phyloP scores from a whole-genome alignment of 495 filamentous ascomycete species.

The Choiromyces venosus region DNA sequence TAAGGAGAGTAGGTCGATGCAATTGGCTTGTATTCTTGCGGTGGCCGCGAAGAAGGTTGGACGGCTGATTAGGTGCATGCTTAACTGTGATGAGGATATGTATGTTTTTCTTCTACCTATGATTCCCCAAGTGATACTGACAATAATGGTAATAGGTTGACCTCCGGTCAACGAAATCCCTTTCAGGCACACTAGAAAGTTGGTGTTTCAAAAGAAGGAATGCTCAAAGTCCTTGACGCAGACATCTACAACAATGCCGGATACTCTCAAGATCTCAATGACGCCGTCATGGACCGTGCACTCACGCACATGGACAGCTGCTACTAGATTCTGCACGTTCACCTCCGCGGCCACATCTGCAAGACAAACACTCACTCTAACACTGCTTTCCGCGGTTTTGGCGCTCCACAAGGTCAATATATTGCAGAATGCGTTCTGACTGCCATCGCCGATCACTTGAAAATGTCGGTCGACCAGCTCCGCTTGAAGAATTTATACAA shows the following conservation, averaged over 20 bases:
- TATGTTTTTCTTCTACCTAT: conserved; percentile 32
- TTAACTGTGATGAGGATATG: conserved; percentile 48
- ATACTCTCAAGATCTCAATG: conserved; percentile 45
- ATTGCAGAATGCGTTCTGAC: conserved; percentile 45
- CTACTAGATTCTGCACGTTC: conserved; percentile 46
- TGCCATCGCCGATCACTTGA: conserved; percentile 43
- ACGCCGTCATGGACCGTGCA: conserved; percentile 46
- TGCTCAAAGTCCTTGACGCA: conserved; percentile 44
- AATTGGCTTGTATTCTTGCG: conserved; percentile 44
- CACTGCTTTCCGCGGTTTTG: conserved; percentile 47
- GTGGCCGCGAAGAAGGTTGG: conserved; percentile 46
- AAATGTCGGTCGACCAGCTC: conserved; percentile 44
- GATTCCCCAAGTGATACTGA: background rate
- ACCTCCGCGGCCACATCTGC: conserved; percentile 45
- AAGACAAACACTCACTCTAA: conserved; percentile 48
- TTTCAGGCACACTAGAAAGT: conserved; percentile 47
- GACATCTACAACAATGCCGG: conserved; percentile 47
- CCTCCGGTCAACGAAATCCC: conserved; percentile 45
- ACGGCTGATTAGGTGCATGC: conserved; percentile 45
- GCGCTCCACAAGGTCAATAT: conserved; percentile 46
- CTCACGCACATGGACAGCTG: conserved; percentile 46
- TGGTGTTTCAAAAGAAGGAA: conserved; percentile 45
- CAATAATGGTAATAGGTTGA: conserved; percentile 39
- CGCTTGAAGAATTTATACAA: conserved; percentile 46
- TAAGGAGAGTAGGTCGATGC: conserved; percentile 45